phyloP scores from a whole-genome alignment of 2,329 filamentous ascomycete genomes.

The Didymella exigua region DNA sequence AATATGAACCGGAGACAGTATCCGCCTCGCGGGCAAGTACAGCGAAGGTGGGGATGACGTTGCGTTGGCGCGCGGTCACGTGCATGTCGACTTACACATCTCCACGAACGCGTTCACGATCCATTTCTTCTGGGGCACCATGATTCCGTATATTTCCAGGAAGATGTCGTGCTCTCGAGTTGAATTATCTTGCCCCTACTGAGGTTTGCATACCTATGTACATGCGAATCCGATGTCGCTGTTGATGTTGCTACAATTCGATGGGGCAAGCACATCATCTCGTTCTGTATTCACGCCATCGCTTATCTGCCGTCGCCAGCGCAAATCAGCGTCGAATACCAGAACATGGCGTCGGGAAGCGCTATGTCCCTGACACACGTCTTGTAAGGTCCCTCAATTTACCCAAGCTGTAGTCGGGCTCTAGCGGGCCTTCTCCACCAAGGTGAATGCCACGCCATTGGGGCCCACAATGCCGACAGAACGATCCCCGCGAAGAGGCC shows the following conservation, averaged over 20 bases:
- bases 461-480: slow-evolving; percentile 31
- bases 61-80: slow-evolving; percentile 18
- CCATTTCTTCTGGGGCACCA: slow-evolving; percentile 42
- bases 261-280: slow-evolving; percentile 39
- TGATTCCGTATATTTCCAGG: slow-evolving; percentile 21
- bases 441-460: slow-evolving; percentile 27
- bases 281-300: slow-evolving; percentile 35
- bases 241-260: slow-evolving; percentile 14
- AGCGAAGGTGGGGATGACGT: background rate
- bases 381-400: background rate
- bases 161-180: slow-evolving; percentile 27
- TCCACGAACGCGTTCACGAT: slow-evolving; percentile 54
- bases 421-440: slow-evolving; percentile 8
- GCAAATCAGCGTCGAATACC: slow-evolving; percentile 12
- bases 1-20: background rate
- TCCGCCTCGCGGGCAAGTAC: background rate
- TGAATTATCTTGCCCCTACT: background rate
- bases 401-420: slow-evolving; percentile 8
- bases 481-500: slow-evolving; percentile 18
- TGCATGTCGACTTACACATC: slow-evolving; percentile 44
- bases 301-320: slow-evolving; percentile 22
- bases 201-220: slow-evolving; percentile 6
- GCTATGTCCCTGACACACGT: slow-evolving; percentile 13
- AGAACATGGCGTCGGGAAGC: slow-evolving; percentile 5
- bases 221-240: slow-evolving; percentile 29